Evolutionary conservation across 768 basidiomycete genomes (phyloP), one percentile per base, ranked within the genome.

Genomic region (Lentinula lateritia): DNA sequence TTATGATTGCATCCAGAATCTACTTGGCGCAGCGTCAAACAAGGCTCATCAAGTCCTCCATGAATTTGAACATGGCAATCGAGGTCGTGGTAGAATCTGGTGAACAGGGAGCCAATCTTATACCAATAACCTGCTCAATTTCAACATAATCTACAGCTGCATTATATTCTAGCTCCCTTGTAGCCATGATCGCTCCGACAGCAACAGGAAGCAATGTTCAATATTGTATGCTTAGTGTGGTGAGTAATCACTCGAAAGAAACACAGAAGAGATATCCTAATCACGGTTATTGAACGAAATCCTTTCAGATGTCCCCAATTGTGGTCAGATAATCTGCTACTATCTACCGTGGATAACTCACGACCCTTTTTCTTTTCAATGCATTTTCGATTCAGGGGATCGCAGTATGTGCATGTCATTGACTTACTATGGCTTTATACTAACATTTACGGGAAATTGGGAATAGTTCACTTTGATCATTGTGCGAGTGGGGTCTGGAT

Each of bases 161-260:
- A 9, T 41, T 65, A 18, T 65, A 65, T 38, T 65, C 64, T 38
- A 41, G 39, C 3, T 61, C 53, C 48, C 59, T 65, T 3, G 38
- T 65, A 20, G 64, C 60, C 23, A 63, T 65, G 64, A 60, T 65
- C 15, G 62, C 63, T 5, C 64, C 64, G 32, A 65, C 64, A 15
- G 59, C 50, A 6, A 41, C 52, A 16, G 64, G 62, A 5, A 50
- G 56, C 53, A 65, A 65, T 39, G 60, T 63, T 5, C 64, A 65
- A 41, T 65, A 61, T 32, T 63, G 62, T 35, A 6, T 65, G 15
- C 52, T 65, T 12, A 65, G 64, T 42, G 35, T 61, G 58, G 64
- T 65, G 23, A 28, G 62, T 52, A 16, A 4, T 34, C 45, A 38
- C 13, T 13, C 12, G 13, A 15, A 12, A 18, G 5, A 58, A 34